A percentile compares a stretch with the other conserved stretches of the same genome.
Conservation (phyloP, 2,329 filamentous ascomycete genomes). For the Botrytis fabae region DNA sequence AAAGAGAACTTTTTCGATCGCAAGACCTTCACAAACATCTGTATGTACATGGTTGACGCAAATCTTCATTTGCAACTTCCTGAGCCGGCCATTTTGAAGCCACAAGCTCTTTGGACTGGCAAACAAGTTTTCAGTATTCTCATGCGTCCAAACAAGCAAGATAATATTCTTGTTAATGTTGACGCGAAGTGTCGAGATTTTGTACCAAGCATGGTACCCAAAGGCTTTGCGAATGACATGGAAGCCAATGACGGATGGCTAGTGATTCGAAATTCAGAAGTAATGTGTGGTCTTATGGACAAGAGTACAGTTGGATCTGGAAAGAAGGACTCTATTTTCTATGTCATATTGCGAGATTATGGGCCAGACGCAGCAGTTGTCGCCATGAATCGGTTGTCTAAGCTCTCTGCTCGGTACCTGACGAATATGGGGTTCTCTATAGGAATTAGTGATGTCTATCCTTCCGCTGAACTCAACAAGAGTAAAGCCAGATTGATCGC, state of each 20-base stretch:
- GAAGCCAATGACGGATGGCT: constrained; percentile 88
- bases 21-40: constrained; percentile 83
- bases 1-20: constrained; percentile 94
- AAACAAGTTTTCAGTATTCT: constrained; percentile 95
- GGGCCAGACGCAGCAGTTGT: constrained; percentile 84
- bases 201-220: constrained; percentile 50
- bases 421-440: constrained; percentile 95
- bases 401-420: constrained; percentile 83
- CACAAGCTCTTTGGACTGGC: constrained; percentile 87
- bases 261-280: constrained; percentile 91
- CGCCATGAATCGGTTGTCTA: constrained; percentile 92
- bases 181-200: constrained; percentile 91
- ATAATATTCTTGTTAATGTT: constrained; percentile 81
- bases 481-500: constrained; percentile 77
- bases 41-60: constrained; percentile 89
- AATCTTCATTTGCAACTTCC: constrained; percentile 79
- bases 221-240: constrained; percentile 55
- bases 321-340: constrained; percentile 98
- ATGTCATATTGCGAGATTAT: constrained; percentile 92
- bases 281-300: constrained; percentile 98
- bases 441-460: constrained; percentile 91
- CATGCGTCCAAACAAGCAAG: constrained; percentile 84
- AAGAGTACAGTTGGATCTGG: constrained; percentile 96
- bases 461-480: constrained; percentile 66
- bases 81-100: constrained; percentile 82